Conservation (phyloP, 2,329 filamentous ascomycete genomes). For the Orbilia brochopaga region DNA sequence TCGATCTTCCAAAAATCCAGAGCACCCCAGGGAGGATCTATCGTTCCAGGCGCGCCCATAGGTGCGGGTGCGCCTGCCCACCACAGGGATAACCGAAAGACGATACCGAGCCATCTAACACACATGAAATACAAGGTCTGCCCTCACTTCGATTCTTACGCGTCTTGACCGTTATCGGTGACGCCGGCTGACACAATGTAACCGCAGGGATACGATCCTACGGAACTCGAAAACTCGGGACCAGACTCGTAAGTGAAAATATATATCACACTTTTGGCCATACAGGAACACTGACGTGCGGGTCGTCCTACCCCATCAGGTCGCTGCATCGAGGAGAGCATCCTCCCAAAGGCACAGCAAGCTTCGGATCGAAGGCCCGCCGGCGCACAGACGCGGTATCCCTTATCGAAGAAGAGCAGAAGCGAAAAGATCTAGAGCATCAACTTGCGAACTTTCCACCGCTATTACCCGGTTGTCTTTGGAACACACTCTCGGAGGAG, state of each 20-base stretch:
- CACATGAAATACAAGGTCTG: slow-evolving; percentile 47
- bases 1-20: slow-evolving; percentile 39
- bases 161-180: neutral
- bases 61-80: neutral
- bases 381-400: slow-evolving; percentile 39
- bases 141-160: neutral
- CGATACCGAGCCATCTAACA: slow-evolving; percentile 40
- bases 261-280: neutral
- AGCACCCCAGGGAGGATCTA: slow-evolving; percentile 3
- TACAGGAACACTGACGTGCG: neutral
- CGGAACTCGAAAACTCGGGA: slow-evolving; percentile 12
- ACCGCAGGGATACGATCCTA: slow-evolving; percentile 32
- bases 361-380: slow-evolving; percentile 41
- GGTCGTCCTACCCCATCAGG: neutral
- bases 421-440: slow-evolving; percentile 35
- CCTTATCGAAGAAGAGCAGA: slow-evolving; percentile 41
- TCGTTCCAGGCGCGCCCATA: slow-evolving; percentile 3
- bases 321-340: slow-evolving; percentile 17
- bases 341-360: slow-evolving; percentile 34
- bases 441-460: slow-evolving; percentile 43
- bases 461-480: slow-evolving; percentile 29
- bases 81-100: slow-evolving; percentile 27
- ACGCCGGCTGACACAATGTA: neutral
- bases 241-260: slow-evolving; percentile 23
- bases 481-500: slow-evolving; percentile 41